Evolutionary conservation across 495 filamentous ascomycete genomes (phyloP), one percentile per base, ranked within the genome.

Genomic region (Aspergillus hancockii): DNA sequence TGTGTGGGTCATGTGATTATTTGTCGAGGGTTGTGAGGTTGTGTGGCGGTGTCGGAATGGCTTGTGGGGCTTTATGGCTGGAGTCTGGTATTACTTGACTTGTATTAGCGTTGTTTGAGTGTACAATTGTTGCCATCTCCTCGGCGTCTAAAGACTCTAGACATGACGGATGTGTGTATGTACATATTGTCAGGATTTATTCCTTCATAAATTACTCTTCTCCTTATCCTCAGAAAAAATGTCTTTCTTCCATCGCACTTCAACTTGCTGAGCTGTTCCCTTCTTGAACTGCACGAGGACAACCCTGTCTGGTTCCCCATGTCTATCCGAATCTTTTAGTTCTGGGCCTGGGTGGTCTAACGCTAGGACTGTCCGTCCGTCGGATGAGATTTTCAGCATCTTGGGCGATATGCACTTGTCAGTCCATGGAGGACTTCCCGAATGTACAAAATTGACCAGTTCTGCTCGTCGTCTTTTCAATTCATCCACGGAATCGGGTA

Each of bases 351-450:
- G 85, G 62, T 86, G 81, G 58, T 89, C 84, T 45, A 98, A 68
- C 0, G 74, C 86, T 51, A 97, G 68, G 16, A 92, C 83, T 16
- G 82, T 66, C 55, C 85, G 76, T 18, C 80, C 76, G 62, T 91
- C 85, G 10, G 74, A 68, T n/a, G 79, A 69, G 64, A 81, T 66
- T 57, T 84, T 81, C 28, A 90, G 57, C 34, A 78, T 73, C n/a
- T 75, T 74, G 1, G 91, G 90, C 43, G 83, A 87, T 41, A 97
- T 94, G 21, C 83, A 86, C 69, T 90, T 95, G 22, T 94, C 80
- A 12, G 79, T 83, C 91, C 92, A 94, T 9, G 87, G 76, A 3
- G 82, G 80, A 40, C 78, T 88, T 57, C 68, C 75, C 22, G 77
- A 68, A 25, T 78, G 64, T 0, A 91, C 67, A 60, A 93, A 95